A percentile compares a stretch with the other conserved stretches of the same genome.
Conservation (phyloP, 129 eudicot species). For the Centrapalus pauciflorus region DNA sequence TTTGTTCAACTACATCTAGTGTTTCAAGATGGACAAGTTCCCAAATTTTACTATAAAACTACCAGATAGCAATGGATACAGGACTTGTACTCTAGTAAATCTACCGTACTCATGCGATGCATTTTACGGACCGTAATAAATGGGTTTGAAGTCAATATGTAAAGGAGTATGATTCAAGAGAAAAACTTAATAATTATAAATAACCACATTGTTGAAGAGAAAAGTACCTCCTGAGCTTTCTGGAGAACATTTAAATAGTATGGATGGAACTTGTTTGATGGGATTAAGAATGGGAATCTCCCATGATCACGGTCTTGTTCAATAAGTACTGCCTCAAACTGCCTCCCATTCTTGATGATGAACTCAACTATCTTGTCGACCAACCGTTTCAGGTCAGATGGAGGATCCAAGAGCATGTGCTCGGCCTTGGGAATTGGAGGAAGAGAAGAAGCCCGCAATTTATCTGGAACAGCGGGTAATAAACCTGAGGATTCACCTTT, state of each 20-base stretch:
- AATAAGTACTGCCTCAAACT: constrained; percentile 79
- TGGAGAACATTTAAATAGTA: constrained; percentile 71
- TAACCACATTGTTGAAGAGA: constrained; percentile 10
- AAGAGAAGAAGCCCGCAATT: constrained; percentile 36
- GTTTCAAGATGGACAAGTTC: background rate
- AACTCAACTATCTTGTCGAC: constrained; percentile 83
- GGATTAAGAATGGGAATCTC: constrained; percentile 75
- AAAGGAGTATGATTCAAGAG: background rate
- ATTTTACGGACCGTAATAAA: background rate
- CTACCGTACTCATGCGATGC: no score
- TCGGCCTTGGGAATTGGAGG: constrained; percentile 40
- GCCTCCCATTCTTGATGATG: constrained; percentile 72
- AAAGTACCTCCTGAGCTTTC: constrained; percentile 68
- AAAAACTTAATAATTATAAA: background rate
- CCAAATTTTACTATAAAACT: background rate
- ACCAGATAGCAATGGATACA: constrained; percentile 2
- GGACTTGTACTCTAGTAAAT: background rate
- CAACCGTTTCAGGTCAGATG: constrained; percentile 65
- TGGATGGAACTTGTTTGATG: constrained; percentile 75
- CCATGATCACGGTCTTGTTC: constrained; percentile 88
- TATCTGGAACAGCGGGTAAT: constrained; percentile 33
- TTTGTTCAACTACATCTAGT: background rate
- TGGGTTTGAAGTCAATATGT: background rate
- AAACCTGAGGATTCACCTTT: constrained; percentile 39
- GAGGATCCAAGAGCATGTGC: constrained; percentile 66